These are phyloP conservation scores for Magnusiomyces clavatus DNA, from an alignment of 1,139 yeast species.

Conservation along the genomic window DNA sequence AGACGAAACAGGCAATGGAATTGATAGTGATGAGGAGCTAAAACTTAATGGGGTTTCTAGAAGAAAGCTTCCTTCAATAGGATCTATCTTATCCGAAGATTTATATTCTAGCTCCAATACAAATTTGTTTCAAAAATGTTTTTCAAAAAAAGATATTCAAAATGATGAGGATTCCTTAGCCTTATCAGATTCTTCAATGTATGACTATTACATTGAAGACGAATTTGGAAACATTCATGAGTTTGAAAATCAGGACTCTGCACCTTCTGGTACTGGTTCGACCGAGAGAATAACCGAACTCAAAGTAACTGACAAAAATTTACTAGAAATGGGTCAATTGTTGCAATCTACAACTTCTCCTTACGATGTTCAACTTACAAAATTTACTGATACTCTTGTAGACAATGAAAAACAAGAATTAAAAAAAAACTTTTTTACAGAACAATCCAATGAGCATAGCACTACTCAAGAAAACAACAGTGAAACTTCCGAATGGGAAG, in stretches of 20 bases:
- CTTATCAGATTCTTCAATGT: not conserved
- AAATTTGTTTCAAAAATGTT: not conserved
- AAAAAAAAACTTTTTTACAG: not conserved
- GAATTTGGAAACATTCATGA: too few species aligned
- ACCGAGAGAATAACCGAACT: too few species aligned
- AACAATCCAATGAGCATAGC: not conserved
- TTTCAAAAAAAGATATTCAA: too few species aligned
- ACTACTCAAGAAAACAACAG: not conserved
- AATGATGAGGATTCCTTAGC: not conserved
- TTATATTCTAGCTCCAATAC: not conserved
- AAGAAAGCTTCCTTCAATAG: not conserved
- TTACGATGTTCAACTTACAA: constrained; percentile 10
- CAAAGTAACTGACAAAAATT: not conserved
- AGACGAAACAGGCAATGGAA: not conserved
- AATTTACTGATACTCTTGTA: not conserved
- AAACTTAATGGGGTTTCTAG: not conserved
- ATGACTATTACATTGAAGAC: too few species aligned
- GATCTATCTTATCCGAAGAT: not conserved
- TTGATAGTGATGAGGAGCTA: not conserved
- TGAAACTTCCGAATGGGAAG: not conserved
- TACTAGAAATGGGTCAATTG: constrained; percentile 8
- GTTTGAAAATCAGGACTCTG: too few species aligned
- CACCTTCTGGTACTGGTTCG: too few species aligned
- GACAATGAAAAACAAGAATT: not conserved
- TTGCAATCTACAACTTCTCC: constrained; percentile 10